These are phyloP conservation scores for Macadamia tetraphylla DNA, from an alignment of 164 flowering plant species.

Conservation along the genomic window DNA sequence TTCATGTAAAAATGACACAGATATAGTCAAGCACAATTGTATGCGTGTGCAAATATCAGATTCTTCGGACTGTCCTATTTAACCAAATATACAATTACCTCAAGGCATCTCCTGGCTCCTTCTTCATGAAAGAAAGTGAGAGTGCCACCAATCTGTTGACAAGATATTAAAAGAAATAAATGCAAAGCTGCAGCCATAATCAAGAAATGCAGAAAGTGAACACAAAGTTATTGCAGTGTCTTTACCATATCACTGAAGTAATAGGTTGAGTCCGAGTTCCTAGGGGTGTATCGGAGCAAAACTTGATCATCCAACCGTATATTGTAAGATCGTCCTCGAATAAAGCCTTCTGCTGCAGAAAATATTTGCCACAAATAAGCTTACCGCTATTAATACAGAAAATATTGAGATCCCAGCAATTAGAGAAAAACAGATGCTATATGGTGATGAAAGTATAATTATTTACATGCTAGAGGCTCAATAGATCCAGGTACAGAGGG, in stretches of 20 bases:
- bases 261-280: constrained; percentile 84
- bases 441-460: constrained; percentile 22
- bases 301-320: constrained; percentile 94
- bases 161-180: constrained; percentile 10
- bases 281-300: constrained; percentile 90
- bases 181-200: background rate
- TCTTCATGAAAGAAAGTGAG: constrained; percentile 91
- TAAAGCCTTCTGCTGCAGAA: constrained; percentile 93
- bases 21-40: background rate
- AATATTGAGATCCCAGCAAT: background rate
- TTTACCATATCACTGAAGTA: constrained; percentile 87
- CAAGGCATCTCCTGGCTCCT: constrained; percentile 89
- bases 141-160: constrained; percentile 90
- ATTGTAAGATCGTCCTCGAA: constrained; percentile 94
- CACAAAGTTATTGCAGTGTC: constrained; percentile 1
- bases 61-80: background rate
- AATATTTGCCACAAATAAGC: constrained; percentile 46
- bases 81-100: constrained; percentile 39
- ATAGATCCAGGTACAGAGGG: constrained; percentile 38
- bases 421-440: background rate
- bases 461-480: constrained; percentile 78
- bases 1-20: background rate
- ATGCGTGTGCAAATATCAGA: too few species aligned
- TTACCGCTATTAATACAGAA: constrained; percentile 11
- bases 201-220: constrained; percentile 4